Evolutionary conservation across 2,329 filamentous ascomycete genomes (phyloP).

Genomic region (Leptographium radiaticola): DNA sequence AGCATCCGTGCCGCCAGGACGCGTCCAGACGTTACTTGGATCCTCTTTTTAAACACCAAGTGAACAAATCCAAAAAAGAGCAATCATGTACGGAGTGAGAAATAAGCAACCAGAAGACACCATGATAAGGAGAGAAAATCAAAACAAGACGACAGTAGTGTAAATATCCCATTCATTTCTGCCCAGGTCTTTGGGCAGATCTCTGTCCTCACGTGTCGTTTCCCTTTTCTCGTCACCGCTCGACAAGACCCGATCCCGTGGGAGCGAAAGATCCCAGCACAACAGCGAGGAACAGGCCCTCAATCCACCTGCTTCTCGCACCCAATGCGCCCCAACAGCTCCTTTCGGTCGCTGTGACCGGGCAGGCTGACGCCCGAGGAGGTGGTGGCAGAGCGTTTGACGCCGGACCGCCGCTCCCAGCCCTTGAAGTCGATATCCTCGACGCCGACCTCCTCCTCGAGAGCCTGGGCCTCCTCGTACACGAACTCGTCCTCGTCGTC

Average conservation of each 20-base stretch:
- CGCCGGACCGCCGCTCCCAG: slow-evolving; percentile 43
- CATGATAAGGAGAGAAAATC: background rate
- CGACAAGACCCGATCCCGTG: too few species aligned
- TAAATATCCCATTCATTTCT: background rate
- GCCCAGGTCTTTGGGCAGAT: background rate
- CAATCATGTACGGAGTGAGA: background rate
- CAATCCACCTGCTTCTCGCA: slow-evolving; percentile 62
- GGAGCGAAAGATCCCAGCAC: background rate
- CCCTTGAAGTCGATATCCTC: slow-evolving; percentile 55
- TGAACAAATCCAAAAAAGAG: background rate
- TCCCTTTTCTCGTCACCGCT: too few species aligned
- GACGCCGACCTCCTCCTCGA: slow-evolving; percentile 65
- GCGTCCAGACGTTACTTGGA: too few species aligned
- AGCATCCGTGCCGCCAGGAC: too few species aligned
- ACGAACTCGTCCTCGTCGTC: slow-evolving; percentile 45
- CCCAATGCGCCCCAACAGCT: slow-evolving; percentile 67
- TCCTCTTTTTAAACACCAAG: too few species aligned
- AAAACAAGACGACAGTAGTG: background rate
- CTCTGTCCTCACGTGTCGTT: too few species aligned
- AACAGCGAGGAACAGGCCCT: background rate
- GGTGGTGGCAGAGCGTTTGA: slow-evolving; percentile 37
- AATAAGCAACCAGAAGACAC: background rate
- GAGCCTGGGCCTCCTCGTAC: slow-evolving; percentile 38
- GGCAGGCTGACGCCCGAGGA: slow-evolving; percentile 52
- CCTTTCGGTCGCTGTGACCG: slow-evolving; percentile 64